Base-by-base conservation (phyloP, 805 yeast genomes). In the Wickerhamiella kurtzmanii region DNA sequence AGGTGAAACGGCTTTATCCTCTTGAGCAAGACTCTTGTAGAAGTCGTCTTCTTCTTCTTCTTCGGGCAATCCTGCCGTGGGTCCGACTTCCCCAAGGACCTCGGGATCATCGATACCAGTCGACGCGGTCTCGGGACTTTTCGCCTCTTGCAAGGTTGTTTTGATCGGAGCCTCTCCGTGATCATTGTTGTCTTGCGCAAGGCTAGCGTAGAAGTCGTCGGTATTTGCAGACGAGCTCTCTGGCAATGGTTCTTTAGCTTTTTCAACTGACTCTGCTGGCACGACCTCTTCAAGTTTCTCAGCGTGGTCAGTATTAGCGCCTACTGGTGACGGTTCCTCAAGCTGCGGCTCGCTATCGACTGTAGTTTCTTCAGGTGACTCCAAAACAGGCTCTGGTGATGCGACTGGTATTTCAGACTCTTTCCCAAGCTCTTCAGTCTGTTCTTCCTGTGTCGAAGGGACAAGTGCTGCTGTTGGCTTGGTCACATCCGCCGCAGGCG, bases 331-430 rank as follows among this genome's bases (percentile, higher is more conserved):
- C 19, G 37, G 35, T 8, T 42, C 35, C 43, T 13, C 22, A 19
- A 22, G n/a, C 49, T 44, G 28, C 15, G 49, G 18, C 32, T 17
- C 47, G 17, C 11, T 18, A 38, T n/a, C n/a, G n/a, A n/a, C n/a
- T n/a, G n/a, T 25, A 25, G 32, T 11, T 25, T 6, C 9, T 25
- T 25, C 32, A 25, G 32, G 32, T 25, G 32, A 6, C 32, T 25
- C 32, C 32, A 11, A 25, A 11, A 25, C 32, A 25, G 32, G 32
- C 32, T 25, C 11, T 25, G 32, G n/a, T n/a, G n/a, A n/a, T n/a
- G n/a, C n/a, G n/a, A n/a, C n/a, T n/a, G n/a, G n/a, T n/a, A n/a
- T n/a, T n/a, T n/a, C n/a, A n/a, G n/a, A n/a, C n/a, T n/a, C n/a
- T n/a, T n/a, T n/a, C n/a, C n/a, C n/a, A n/a, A n/a, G n/a, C n/a